Evolutionary conservation across 2,329 filamentous ascomycete genomes (phyloP), one percentile per base, ranked within the genome.

Genomic region (Fusarium albosuccineum): DNA sequence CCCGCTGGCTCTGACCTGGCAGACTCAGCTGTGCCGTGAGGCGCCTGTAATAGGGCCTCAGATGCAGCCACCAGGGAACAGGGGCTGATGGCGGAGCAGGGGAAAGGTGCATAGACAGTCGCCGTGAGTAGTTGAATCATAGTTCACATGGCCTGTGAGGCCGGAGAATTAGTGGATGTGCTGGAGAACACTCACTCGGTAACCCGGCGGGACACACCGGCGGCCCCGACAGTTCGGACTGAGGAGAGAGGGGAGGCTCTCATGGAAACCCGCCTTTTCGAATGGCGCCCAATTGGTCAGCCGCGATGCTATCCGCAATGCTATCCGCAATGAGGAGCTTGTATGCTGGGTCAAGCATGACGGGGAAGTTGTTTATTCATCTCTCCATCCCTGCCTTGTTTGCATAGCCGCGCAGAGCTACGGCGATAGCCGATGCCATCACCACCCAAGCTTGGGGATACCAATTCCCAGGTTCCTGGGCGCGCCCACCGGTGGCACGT

Each of bases 401-500:
- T 30, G 48, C 30, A 46, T 45, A 29, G 41, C 42, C 42, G 41
- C 48, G 27, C 16, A 39, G 57, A 60, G 40, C 27, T 56, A 66
- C 62, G 66, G 66, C 50, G 57, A 69, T 57, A 48, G 37, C 62
- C 66, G 66, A 68, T 16, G 34, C 41, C 42, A 59, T 66, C 44
- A 26, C 34, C 30, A 9, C 34, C 33, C 14, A 57, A 30, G 40
- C 29, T 42, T 44, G 14, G 37, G 9, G 16, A 29, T 36, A 8
- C 22, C 33, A 29, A 42, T 44, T 36, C 26, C 49, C 42, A 48
- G 22, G 30, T 41, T 40, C 50, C 51, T 46, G 52, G 36, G 37
- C 17, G n/a, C 29, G 40, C n/a, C 22, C 29, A 30, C 33, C 10
- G 27, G 41, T 60, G 51, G 51, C 42, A 60, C 57, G 42, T 60